Conservation (phyloP, 441 rosid genomes). For the Gossypium davidsonii region DNA sequence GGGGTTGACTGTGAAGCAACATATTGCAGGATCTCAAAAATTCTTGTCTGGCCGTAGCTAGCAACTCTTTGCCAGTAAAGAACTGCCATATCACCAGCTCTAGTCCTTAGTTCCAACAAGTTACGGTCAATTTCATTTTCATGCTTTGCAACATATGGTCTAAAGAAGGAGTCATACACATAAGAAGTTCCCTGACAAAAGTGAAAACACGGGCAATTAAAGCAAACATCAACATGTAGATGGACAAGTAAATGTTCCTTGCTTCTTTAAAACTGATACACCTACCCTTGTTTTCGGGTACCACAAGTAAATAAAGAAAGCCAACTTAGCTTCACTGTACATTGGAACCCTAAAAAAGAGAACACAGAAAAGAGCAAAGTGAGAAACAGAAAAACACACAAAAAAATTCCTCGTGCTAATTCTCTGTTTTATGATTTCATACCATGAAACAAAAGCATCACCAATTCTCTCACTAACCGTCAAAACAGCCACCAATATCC, state of each 20-base stretch:
- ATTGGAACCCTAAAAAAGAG: conserved; percentile 58
- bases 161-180: conserved; percentile 86
- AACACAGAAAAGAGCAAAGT: conserved; percentile 14
- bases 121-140: conserved; percentile 87
- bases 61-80: conserved; percentile 76
- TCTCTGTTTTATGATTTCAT: conserved; percentile 9
- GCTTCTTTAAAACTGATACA: background rate
- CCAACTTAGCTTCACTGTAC: conserved; percentile 80
- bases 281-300: conserved; percentile 72
- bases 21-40: conserved; percentile 71
- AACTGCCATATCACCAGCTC: conserved; percentile 76
- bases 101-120: conserved; percentile 71
- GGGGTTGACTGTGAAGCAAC: conserved; percentile 70
- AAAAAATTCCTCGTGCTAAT: background rate
- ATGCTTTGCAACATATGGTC: conserved; percentile 80
- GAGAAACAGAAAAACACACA: background rate
- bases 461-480: conserved; percentile 72
- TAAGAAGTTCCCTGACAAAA: conserved; percentile 73
- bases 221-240: conserved; percentile 3
- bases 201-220: conserved; percentile 11
- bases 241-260: background rate
- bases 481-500: conserved; percentile 88
- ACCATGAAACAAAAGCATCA: conserved; percentile 74
- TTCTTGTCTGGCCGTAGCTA: conserved; percentile 71
- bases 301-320: conserved; percentile 65